phyloP scores from a whole-genome alignment of 148 eudicot genomes.

The Fagopyrum tataricum region DNA sequence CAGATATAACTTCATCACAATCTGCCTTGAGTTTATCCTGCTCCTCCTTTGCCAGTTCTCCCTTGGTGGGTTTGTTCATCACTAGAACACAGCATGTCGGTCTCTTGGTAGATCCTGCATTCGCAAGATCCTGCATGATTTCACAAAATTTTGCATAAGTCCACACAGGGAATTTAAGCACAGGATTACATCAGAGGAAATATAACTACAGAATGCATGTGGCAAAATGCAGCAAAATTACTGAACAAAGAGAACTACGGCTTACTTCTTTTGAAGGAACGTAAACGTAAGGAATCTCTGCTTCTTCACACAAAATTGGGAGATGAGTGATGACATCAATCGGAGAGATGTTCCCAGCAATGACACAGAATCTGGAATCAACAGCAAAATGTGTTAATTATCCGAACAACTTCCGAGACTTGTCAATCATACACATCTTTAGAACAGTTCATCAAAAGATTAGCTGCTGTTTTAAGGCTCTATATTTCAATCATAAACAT shows the following conservation, averaged over 20 bases:
- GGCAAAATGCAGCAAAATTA: background rate
- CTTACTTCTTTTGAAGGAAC: constrained; percentile 82
- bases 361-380: constrained; percentile 65
- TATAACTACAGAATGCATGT: too few relatives aligned
- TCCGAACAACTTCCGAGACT: too few relatives aligned
- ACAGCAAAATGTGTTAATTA: too few relatives aligned
- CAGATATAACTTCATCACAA: constrained; percentile 56
- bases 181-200: too few relatives aligned
- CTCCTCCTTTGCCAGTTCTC: constrained; percentile 61
- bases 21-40: constrained; percentile 65
- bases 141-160: too few relatives aligned
- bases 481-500: too few relatives aligned
- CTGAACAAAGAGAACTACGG: constrained; percentile 12
- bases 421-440: too few relatives aligned
- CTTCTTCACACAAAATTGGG: constrained; percentile 87
- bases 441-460: too few relatives aligned
- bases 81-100: constrained; percentile 95
- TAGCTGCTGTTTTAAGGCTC: too few relatives aligned
- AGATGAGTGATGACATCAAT: constrained; percentile 95
- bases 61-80: constrained; percentile 74
- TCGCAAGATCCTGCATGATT: constrained; percentile 67
- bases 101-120: constrained; percentile 91
- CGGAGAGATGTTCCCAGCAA: constrained; percentile 97
- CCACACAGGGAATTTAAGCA: too few relatives aligned
- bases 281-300: constrained; percentile 80